These are phyloP conservation scores for Xerocomellus amylosporus DNA, from an alignment of 768 basidiomycete species.

Conservation along the genomic window DNA sequence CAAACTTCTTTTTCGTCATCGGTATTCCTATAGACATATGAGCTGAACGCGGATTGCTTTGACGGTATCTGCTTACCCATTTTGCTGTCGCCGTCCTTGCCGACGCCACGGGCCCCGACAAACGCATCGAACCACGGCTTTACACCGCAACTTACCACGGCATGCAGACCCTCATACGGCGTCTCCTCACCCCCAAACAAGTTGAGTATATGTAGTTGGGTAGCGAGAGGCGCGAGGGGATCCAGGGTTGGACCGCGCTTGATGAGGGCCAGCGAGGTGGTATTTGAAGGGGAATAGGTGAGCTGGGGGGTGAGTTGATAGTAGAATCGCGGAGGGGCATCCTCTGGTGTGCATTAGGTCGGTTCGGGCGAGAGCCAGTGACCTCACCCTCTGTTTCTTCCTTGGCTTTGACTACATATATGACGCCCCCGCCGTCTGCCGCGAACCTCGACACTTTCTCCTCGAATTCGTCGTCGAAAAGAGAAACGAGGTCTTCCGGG, in stretches of 20 bases:
- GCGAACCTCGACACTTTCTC: constrained; percentile 77
- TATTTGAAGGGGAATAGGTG: constrained; percentile 73
- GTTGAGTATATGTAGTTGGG: constrained; percentile 89
- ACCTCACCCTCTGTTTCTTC: constrained; percentile 70
- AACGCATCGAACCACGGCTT: constrained; percentile 99
- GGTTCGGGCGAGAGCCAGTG: neutral
- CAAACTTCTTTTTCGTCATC: constrained; percentile 99
- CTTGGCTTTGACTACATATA: constrained; percentile 80
- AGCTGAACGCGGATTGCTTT: neutral
- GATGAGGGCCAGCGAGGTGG: constrained; percentile 90
- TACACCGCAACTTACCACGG: constrained; percentile 91
- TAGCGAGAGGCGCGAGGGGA: constrained; percentile 70
- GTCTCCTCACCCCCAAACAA: constrained; percentile 86
- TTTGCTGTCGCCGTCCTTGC: constrained; percentile 76
- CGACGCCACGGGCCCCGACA: constrained; percentile 75
- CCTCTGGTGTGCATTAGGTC: constrained; percentile 46
- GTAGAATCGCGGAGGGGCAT: constrained; percentile 55
- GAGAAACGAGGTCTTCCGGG: constrained; percentile 57
- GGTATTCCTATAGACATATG: constrained; percentile 63
- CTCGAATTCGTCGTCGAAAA: constrained; percentile 74
- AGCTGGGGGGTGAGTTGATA: constrained; percentile 73
- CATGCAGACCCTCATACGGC: constrained; percentile 94
- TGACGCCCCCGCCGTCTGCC: constrained; percentile 66
- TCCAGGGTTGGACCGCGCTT: constrained; percentile 87
- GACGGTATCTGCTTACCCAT: constrained; percentile 54